These are phyloP conservation scores for Peronosclerospora sorghi DNA, from an alignment of 352 stramenopile species.

Conservation along the genomic window DNA sequence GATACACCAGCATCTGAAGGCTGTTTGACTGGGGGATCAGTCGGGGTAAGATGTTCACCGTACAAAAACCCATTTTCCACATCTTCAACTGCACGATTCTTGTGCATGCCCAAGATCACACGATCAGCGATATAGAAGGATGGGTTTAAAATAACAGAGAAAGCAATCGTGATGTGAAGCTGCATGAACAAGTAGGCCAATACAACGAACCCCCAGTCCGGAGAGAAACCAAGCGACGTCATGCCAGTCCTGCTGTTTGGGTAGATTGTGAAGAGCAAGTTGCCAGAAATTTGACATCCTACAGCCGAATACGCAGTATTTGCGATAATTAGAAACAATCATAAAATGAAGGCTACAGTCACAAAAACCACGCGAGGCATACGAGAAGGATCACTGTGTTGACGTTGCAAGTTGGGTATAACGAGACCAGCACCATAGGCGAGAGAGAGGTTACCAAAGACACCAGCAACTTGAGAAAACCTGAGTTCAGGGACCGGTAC, in stretches of 20 bases:
- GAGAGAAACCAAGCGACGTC: conserved; percentile 24
- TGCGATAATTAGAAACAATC: neutral
- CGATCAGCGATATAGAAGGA: conserved; percentile 37
- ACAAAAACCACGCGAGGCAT: conserved; percentile 29
- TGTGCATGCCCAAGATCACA: conserved; percentile 41
- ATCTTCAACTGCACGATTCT: conserved; percentile 10
- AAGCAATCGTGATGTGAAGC: conserved; percentile 40
- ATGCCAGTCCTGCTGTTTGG: conserved; percentile 10
- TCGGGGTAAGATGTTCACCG: conserved; percentile 6
- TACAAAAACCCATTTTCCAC: conserved; percentile 18
- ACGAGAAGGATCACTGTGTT: conserved; percentile 15
- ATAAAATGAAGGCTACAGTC: conserved; percentile 26
- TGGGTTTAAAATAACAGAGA: conserved; percentile 32
- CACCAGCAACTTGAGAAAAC: conserved; percentile 32
- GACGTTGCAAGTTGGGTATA: conserved; percentile 12
- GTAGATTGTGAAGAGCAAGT: conserved; percentile 22
- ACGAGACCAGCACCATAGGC: conserved; percentile 33
- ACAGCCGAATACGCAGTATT: conserved; percentile 17
- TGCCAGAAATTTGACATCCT: conserved; percentile 29
- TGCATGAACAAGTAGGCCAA: conserved; percentile 51
- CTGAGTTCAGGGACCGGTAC: conserved; percentile 26
- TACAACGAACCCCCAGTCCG: conserved; percentile 30
- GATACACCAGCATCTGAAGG: no score
- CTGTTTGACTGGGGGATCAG: neutral
- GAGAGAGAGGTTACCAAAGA: conserved; percentile 48